Evolutionary conservation across 192 early-diverging fungal genomes (phyloP), one percentile per base, ranked within the genome.

Genomic region (Linnemannia schmuckeri): DNA sequence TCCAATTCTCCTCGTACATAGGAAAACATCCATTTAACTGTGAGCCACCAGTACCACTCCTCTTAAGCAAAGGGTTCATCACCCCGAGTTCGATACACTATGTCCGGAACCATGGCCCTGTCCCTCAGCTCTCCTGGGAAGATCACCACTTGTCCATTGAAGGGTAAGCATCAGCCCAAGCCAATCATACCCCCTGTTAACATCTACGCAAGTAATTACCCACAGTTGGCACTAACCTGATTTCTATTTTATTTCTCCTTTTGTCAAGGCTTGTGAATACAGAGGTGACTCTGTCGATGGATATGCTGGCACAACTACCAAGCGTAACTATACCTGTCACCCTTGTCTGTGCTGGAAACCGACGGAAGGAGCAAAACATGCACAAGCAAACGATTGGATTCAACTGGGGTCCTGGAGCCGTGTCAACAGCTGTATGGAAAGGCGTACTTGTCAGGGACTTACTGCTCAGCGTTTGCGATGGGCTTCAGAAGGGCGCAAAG

Each of bases 311-410:
- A 33, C 69, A 69, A 27, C 46, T 94, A 4, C 91, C 91, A 24
- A 80, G 78, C 47, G 41, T 82, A 27, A 88, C 88, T 18, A 70
- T 94, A 55, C 91, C 93, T 10, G 88, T 94, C 30, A 93, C 94
- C 7, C 70, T 95, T 40, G 89, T 85, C 27, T 95, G 94, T 75
- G 93, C 93, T 17, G 94, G 94, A 27, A 95, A 95, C 72, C 89
- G 94, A 54, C 80, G 94, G 41, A 92, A 94, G 78, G 94, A 95
- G 80, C 93, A 93, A 82, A 95, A 95, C 71, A 93, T 93, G 90
- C 72, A 89, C 40, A 91, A 91, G 49, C 85, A 93, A 69, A 81
- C 91, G 1, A 92, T 90, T 54, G 94, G 94, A n/a, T 95, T 95
- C 85, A 89, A 83, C 68, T 95, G 93, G 94, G 93, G 91, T 41